phyloP scores from a whole-genome alignment of 2,329 filamentous ascomycete species.

The Xylariaceae sp. region DNA sequence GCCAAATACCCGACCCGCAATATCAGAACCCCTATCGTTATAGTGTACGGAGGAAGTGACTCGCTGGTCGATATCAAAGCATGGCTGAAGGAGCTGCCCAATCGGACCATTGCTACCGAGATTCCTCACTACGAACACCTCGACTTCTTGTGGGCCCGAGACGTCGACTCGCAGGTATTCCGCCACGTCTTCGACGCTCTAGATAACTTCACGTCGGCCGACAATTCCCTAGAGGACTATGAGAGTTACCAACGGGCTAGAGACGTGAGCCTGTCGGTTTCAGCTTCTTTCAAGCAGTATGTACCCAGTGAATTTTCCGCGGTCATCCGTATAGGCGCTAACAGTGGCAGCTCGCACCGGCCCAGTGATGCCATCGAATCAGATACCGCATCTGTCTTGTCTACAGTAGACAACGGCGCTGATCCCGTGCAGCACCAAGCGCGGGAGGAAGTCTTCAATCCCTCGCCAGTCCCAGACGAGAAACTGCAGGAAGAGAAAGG shows the following conservation, averaged over 20 bases:
- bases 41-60: slow-evolving; percentile 90
- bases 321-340: slow-evolving; percentile 6
- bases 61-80: slow-evolving; percentile 88
- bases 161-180: slow-evolving; percentile 79
- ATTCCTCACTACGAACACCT: slow-evolving; percentile 93
- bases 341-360: slow-evolving; percentile 13
- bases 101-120: slow-evolving; percentile 75
- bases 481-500: slow-evolving; percentile 9
- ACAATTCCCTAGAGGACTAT: slow-evolving; percentile 54
- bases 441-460: slow-evolving; percentile 14
- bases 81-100: slow-evolving; percentile 83
- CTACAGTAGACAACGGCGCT: slow-evolving; percentile 16
- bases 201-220: slow-evolving; percentile 57
- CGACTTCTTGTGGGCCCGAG: slow-evolving; percentile 89
- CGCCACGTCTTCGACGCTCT: slow-evolving; percentile 86
- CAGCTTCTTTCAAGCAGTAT: slow-evolving; percentile 26
- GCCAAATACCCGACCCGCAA: slow-evolving; percentile 94
- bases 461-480: slow-evolving; percentile 3
- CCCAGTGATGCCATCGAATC: slow-evolving; percentile 23
- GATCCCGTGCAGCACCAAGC: slow-evolving; percentile 17
- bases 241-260: slow-evolving; percentile 47
- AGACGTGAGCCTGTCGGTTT: slow-evolving; percentile 38
- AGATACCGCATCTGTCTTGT: slow-evolving; percentile 18
- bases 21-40: slow-evolving; percentile 89
- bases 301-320: no score